These are phyloP conservation scores for Magnusiomyces suaveolens DNA, from an alignment of 1,139 yeast genomes.

Conservation along the genomic window DNA sequence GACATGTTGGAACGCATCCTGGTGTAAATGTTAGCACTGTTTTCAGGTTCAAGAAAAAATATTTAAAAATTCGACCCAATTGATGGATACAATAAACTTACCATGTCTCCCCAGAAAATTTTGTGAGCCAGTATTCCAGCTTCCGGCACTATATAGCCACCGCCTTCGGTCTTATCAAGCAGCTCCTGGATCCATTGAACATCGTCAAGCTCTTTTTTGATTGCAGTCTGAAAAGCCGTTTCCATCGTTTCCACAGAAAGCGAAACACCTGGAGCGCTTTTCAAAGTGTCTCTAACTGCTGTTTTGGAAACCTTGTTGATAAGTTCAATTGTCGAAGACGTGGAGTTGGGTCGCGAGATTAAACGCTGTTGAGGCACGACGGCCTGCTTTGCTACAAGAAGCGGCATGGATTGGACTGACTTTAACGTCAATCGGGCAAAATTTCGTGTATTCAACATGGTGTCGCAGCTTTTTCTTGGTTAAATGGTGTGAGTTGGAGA, in stretches of 20 bases:
- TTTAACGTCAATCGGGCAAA: not conserved
- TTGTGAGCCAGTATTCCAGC: slow-evolving; percentile 25
- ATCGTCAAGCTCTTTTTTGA: slow-evolving; percentile 8
- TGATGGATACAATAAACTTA: no score
- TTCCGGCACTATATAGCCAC: slow-evolving; percentile 22
- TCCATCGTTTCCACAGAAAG: not conserved
- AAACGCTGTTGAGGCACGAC: not conserved
- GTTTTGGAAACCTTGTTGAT: not conserved
- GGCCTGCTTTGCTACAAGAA: not conserved
- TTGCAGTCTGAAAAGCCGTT: not conserved
- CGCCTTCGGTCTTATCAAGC: slow-evolving; percentile 24
- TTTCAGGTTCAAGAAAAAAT: no score
- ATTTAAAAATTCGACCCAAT: no score
- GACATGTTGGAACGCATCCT: slow-evolving; percentile 29
- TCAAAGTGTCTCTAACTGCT: not conserved
- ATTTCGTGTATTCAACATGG: not conserved
- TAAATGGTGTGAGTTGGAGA: no score
- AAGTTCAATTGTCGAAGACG: not conserved
- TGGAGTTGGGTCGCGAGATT: not conserved
- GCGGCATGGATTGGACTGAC: not conserved
- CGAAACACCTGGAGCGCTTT: not conserved
- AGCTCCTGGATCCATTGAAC: slow-evolving; percentile 23
- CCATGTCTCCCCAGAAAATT: slow-evolving; percentile 30
- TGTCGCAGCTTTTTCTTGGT: no score
- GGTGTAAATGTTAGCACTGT: no score